Conservation (phyloP, 2,329 filamentous ascomycete genomes). For the Xenosphaeropsis pyriputrescens region DNA sequence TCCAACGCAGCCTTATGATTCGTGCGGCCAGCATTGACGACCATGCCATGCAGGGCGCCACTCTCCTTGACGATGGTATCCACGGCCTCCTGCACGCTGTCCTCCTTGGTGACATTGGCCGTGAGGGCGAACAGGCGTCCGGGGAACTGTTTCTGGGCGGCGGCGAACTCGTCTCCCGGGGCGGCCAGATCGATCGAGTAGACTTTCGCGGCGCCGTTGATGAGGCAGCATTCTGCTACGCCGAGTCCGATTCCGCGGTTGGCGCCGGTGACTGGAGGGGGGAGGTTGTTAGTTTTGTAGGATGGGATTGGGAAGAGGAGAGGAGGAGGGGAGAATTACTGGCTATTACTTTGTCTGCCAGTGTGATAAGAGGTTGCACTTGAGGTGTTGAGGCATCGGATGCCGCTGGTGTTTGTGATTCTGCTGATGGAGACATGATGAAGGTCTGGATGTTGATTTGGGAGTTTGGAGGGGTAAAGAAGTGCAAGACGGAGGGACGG, state of each 20-base stretch:
- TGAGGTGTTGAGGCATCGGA: not conserved
- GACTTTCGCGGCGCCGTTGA: constrained; percentile 25
- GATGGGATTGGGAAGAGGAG: not conserved
- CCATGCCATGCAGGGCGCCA: constrained; percentile 31
- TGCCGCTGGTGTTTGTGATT: no score
- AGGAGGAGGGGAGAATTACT: constrained; percentile 9
- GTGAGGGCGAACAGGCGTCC: constrained; percentile 23
- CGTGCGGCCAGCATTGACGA: constrained; percentile 33
- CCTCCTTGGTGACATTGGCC: constrained; percentile 31
- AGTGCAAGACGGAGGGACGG: no score
- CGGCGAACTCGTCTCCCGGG: constrained; percentile 24
- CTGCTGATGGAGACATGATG: no score
- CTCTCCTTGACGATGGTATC: constrained; percentile 26
- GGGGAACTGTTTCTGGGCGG: constrained; percentile 22
- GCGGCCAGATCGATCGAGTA: constrained; percentile 31
- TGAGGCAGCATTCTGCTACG: constrained; percentile 29
- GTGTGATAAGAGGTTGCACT: constrained; percentile 14
- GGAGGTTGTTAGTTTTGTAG: not conserved
- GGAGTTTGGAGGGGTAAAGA: no score
- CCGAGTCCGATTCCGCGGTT: constrained; percentile 27
- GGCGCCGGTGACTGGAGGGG: constrained; percentile 18
- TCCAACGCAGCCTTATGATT: constrained; percentile 36
- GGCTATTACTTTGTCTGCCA: constrained; percentile 18
- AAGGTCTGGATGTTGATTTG: no score
- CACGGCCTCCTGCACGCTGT: constrained; percentile 25